Base-by-base conservation (phyloP, 768 basidiomycete species). In the Pisolithus sp. region DNA sequence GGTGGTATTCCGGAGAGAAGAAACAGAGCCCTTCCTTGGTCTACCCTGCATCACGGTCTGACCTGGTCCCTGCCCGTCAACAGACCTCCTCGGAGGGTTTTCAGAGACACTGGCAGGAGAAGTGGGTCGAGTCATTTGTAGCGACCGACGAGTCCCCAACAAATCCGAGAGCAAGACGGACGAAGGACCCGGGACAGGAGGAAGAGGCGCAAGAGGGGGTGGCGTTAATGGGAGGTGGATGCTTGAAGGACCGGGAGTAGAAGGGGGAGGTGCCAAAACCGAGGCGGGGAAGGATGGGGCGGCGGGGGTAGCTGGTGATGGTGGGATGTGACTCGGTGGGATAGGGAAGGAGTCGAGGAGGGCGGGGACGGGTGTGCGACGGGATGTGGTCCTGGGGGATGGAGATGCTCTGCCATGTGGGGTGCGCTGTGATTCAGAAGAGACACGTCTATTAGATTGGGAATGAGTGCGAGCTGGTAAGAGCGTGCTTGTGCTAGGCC, bases 121-220 rank as follows among this genome's bases (percentile, higher is more conserved):
- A 2, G 46, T 57, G 34, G 64, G 56, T 15, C 59, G 53, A 26
- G 53, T 24, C 15, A 62, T 62, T 39, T 65, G 63, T 15, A 64
- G 55, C 7, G 66, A 63, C 41, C 71, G 68, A 15, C 72, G 69
- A 67, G 72, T 38, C 76, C 71, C 18, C 71, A 69, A 36, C 74
- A 68, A 28, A 72, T 76, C 53, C 77, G 80, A 36, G 64, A 52
- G 74, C 71, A 81, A 73, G 23, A 82, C 71, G 18, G 79, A 72
- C 2, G 81, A 81, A 0, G 80, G 80, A 2, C 80, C 83, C 0
- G 86, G 86, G 2, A 86, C 57, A 3, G 86, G 83, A 0, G 86
- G 85, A 3, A 86, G 75, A 0, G 85, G 84, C 0, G 71, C 58
- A 0, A 73, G 66, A 0, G 85, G 85, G 0, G 84, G 85, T 2